Evolutionary conservation across 2,329 filamentous ascomycete genomes (phyloP), one percentile per base, ranked within the genome.

Genomic region (Arthrobotrys pseudoclavata): DNA sequence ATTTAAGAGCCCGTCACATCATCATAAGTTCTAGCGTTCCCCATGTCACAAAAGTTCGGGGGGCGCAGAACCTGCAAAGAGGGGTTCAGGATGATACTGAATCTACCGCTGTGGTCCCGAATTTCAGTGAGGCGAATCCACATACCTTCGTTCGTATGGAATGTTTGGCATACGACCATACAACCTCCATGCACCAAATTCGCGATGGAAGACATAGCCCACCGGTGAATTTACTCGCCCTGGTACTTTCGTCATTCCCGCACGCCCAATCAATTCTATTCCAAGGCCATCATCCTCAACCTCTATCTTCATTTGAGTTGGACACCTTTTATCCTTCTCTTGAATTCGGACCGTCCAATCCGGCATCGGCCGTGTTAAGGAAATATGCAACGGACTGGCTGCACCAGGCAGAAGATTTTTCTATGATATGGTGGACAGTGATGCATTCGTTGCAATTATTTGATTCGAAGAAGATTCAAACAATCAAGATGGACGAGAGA

Each of bases 121-220:
- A n/a, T 5, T 22, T 55, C 3, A 20, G 26, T 7, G 3, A 29
- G 3, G 7, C 3, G 26, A 7, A 29, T 29, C 7, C 26, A 29
- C 3, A 29, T 4, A 29, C 26, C 7, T 29, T 29, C 3, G 7
- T 10, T 3, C 7, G 1, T 12, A 55, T 55, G 52, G 29, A 20
- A 37, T 37, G 52, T 12, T 5, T 20, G 2, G 29, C 52, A 4
- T 55, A 55, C 7, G 52, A 55, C 29, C 52, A 55, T 34, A 60
- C n/a, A 15, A 42, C 10, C 5, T 13, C 53, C 5, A 15, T 22
- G 1, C 53, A 13, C 2, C 15, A 55, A n/a, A 22, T 55, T 4
- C 5, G 29, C 6, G 29, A 55, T 5, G 29, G 52, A 22, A 34
- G 52, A 22, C 29, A 55, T 20, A 3, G 2, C 20, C 2, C 6